Base-by-base conservation (phyloP, 2,329 filamentous ascomycete genomes). In the Penicillium sumatraense region DNA sequence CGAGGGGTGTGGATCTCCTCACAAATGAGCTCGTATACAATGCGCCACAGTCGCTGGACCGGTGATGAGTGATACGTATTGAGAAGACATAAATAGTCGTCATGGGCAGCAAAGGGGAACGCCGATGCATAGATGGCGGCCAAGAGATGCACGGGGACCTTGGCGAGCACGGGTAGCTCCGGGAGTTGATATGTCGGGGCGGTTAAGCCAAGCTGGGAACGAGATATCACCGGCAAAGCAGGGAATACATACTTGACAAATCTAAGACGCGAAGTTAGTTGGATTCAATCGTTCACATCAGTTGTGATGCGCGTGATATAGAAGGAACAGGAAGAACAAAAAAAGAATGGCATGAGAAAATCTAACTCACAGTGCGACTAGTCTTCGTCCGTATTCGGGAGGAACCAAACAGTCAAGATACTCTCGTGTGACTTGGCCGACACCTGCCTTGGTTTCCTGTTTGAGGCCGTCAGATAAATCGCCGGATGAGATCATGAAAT, bases 91-190 rank as follows among this genome's bases (percentile, higher is more conserved):
- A 72, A 52, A 8, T 64, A 66, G 21, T 70, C 63, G 27, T 74
- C 70, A 33, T 71, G 68, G 3, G 59, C 62, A 27, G 65, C 64
- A 46, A 73, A 74, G 2, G 70, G 67, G 7, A 72, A 57, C 3
- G 71, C 66, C 2, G 71, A 65, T 10, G 68, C 70, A 51, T 72
- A 73, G 8, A 73, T 60, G 1, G 70, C 71, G 1, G 70, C 69
- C 1, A 72, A 55, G 11, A 74, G 60, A 40, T 66, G 62, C 14
- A 66, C 61, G 2, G 70, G 68, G 0, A 66, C 62, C 5, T 57
- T 63, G 10, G 61, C 58, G 8, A 68, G 35, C 5, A 44, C 51
- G 7, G 57, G 54, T 13, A 60, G 24, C 49, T 70, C 62, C 2
- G 65, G 63, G 2, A 65, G 54, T 18, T 58, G 57, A 29, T 50